Conservation (phyloP, 2,329 filamentous ascomycete species). For the Monosporascus sp. region DNA sequence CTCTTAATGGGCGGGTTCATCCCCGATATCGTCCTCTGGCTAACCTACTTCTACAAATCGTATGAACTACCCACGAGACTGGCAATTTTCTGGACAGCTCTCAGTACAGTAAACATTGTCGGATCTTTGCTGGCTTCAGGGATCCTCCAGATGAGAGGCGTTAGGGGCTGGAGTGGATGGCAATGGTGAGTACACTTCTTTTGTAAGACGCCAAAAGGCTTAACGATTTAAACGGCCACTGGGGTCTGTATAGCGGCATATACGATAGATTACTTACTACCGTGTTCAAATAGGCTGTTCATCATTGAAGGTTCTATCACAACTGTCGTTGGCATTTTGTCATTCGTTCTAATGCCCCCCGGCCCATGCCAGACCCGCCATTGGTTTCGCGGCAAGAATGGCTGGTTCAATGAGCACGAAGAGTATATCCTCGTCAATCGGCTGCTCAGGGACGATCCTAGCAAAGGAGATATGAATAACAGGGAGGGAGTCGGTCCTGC, state of each 20-base stretch:
- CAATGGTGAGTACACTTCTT: constrained; percentile 24
- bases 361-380: constrained; percentile 45
- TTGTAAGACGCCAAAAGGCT: too few species aligned
- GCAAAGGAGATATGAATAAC: constrained; percentile 56
- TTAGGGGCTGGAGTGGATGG: constrained; percentile 47
- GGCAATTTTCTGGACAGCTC: constrained; percentile 66
- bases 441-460: constrained; percentile 52
- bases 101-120: constrained; percentile 50
- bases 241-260: neutral
- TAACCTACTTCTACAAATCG: constrained; percentile 72
- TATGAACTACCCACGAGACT: constrained; percentile 63
- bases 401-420: constrained; percentile 57
- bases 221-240: too few species aligned
- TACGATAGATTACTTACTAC: neutral
- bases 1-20: constrained; percentile 57
- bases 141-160: constrained; percentile 44
- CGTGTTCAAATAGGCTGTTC: constrained; percentile 27
- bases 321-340: constrained; percentile 43
- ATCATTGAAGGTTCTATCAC: constrained; percentile 37
- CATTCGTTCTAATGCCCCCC: constrained; percentile 50
- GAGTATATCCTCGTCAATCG: constrained; percentile 58
- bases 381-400: constrained; percentile 47
- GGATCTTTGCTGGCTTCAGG: constrained; percentile 49
- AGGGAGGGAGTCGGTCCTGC: constrained; percentile 47
- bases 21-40: constrained; percentile 59